Evolutionary conservation across 75 land plant genomes (phyloP).

Genomic region (Pinus taeda): DNA sequence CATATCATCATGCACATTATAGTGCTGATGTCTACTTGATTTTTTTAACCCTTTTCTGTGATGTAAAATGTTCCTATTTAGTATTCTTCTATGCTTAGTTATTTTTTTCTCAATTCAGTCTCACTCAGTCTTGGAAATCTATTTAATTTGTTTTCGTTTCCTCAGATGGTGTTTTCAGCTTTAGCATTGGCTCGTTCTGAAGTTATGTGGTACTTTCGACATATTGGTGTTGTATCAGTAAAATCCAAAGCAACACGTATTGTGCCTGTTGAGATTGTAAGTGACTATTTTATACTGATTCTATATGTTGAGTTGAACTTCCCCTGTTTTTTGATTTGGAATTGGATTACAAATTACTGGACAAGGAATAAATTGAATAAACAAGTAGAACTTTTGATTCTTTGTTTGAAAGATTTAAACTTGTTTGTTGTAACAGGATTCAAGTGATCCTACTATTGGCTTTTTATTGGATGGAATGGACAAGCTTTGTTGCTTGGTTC

Average conservation of each 20-base stretch:
- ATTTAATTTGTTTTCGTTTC: not conserved
- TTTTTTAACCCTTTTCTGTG: not conserved
- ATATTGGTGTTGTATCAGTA: constrained; percentile 80
- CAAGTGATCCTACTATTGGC: constrained; percentile 94
- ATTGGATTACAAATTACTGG: not conserved
- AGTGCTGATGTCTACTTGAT: not conserved
- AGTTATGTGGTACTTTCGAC: constrained; percentile 91
- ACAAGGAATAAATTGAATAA: not conserved
- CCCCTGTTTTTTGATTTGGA: not conserved
- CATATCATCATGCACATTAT: not conserved
- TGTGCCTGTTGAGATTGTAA: constrained; percentile 82
- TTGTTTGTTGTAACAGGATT: constrained; percentile 56
- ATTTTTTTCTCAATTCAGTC: not conserved
- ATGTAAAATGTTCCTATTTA: not conserved
- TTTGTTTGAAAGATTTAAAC: not conserved
- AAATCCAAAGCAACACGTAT: constrained; percentile 69
- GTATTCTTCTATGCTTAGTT: not conserved
- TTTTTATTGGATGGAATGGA: constrained; percentile 93
- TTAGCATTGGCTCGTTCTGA: constrained; percentile 87
- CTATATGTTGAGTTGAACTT: not conserved
- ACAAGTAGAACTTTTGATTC: not conserved
- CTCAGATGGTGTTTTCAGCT: constrained; percentile 99
- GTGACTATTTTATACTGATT: constrained; percentile 9
- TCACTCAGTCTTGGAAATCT: not conserved
- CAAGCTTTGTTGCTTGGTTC: constrained; percentile 75